Percentiles rank a stretch among this genome's conserved stretches.
Evolutionary conservation across 116 monocot species (phyloP).

Genomic region (Papilionanthe hybrid): DNA sequence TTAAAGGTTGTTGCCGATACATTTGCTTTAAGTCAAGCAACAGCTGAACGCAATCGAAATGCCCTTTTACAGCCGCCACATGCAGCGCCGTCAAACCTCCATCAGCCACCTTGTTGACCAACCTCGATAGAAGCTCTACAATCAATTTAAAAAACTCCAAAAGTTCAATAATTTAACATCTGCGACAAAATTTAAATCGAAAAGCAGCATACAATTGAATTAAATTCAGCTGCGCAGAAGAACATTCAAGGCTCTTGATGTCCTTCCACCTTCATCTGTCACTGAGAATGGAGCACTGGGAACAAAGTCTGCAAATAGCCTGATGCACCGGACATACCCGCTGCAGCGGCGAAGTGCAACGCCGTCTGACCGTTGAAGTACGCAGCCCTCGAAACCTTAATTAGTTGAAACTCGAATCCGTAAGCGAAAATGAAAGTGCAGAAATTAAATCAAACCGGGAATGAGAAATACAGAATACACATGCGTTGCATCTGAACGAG

Average conservation of each 20-base stretch:
- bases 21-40: conserved; percentile 73
- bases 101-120: conserved; percentile 39
- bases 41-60: conserved; percentile 80
- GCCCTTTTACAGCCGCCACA: conserved; percentile 68
- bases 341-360: conserved; percentile 74
- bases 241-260: conserved; percentile 21
- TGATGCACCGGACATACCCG: conserved; percentile 69
- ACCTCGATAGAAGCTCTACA: conserved; percentile 59
- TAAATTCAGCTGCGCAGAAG: conserved; percentile 10
- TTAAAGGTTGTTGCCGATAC: conserved; percentile 66
- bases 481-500: conserved; percentile 69
- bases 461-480: neutral
- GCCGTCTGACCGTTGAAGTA: conserved; percentile 82
- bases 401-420: neutral
- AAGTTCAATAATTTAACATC: neutral
- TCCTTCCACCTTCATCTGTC: neutral
- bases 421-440: neutral
- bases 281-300: conserved; percentile 37
- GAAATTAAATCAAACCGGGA: neutral
- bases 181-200: neutral
- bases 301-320: conserved; percentile 75
- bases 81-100: too few species aligned
- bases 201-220: conserved; percentile 23
- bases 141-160: neutral
- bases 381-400: conserved; percentile 65